A percentile compares a stretch with the other conserved stretches of the same genome.
Evolutionary conservation across 106 monocot genomes (phyloP).

Genomic region (Dioscorea alata): DNA sequence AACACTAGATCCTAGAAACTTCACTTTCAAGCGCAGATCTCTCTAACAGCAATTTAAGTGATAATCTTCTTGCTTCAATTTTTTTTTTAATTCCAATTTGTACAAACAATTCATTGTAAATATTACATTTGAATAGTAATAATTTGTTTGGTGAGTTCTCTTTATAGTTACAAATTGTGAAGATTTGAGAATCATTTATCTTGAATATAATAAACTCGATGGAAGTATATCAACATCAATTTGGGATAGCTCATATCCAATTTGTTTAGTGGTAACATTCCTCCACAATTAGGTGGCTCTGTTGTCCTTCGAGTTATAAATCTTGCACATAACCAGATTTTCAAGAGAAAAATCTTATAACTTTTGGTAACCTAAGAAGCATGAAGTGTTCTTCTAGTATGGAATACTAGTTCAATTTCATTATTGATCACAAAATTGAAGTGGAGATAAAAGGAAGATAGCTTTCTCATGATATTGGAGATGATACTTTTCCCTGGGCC

Average conservation of each 20-base stretch:
- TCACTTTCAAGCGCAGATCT: no score
- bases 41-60: no score
- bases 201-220: slow-evolving; percentile 28
- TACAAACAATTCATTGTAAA: no score
- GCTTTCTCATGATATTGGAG: not conserved
- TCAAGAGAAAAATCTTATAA: not conserved
- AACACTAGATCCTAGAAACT: no score
- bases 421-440: not conserved
- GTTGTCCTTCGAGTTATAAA: slow-evolving; percentile 5
- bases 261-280: slow-evolving; percentile 12
- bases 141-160: slow-evolving; percentile 19
- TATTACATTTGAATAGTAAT: slow-evolving; percentile 30
- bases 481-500: not conserved
- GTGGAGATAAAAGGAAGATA: not conserved
- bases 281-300: slow-evolving; percentile 1
- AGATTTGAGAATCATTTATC: slow-evolving; percentile 12
- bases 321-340: slow-evolving; percentile 15
- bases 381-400: no score
- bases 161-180: not conserved
- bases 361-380: not conserved
- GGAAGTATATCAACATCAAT: slow-evolving; percentile 35
- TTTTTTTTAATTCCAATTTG: no score
- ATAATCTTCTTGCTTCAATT: no score
- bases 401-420: no score
- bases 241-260: slow-evolving; percentile 12